Base-by-base conservation (phyloP, 2,329 filamentous ascomycete genomes). In the Penicillium sp. region DNA sequence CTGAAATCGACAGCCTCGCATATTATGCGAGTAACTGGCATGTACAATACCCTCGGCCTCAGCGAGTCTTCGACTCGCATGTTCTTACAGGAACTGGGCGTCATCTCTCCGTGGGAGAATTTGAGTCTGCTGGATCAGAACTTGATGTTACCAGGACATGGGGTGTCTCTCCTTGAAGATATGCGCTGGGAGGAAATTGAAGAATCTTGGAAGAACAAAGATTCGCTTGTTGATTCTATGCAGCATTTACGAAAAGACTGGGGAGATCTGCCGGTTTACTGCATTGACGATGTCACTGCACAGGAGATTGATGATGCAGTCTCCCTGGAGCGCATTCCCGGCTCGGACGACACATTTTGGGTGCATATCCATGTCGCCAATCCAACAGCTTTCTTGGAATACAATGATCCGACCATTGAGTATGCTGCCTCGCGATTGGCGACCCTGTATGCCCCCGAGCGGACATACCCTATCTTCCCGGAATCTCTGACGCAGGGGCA, bases 241-340 rank as follows among this genome's bases (percentile, higher is more conserved):
- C 72, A 75, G n/a, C 67, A 77, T 46, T 60, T 85, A 26, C 80
- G 86, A 24, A 81, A 77, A 26, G 84, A 87, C 63, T 86, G 84
- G 81, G 80, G 80, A 7, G 70, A 80, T 39, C 64, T 85, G 43
- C 79, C 80, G 0, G 81, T 86, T 1, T 87, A 84, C 65, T 86
- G 84, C 65, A 82, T 88, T 45, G 86, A 88, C 60, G 75, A 76
- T 60, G 70, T 72, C 3, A 72, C 69, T 9, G 82, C 86, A 3
- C 74, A 80, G 35, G 84, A 88, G 63, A 85, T 87, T 56, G 86
- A 88, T 59, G 86, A 88, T 63, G 86, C 84, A 2, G 72, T 88
- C 5, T 88, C 85, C 0, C 66, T 88, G 16, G 82, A 86, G 64
- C 72, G 69, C 21, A 70, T 83, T 31, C 68, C 74, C 9, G 80